Evolutionary conservation across 805 yeast species (phyloP).

Genomic region (Wickerhamomyces canadensis): DNA sequence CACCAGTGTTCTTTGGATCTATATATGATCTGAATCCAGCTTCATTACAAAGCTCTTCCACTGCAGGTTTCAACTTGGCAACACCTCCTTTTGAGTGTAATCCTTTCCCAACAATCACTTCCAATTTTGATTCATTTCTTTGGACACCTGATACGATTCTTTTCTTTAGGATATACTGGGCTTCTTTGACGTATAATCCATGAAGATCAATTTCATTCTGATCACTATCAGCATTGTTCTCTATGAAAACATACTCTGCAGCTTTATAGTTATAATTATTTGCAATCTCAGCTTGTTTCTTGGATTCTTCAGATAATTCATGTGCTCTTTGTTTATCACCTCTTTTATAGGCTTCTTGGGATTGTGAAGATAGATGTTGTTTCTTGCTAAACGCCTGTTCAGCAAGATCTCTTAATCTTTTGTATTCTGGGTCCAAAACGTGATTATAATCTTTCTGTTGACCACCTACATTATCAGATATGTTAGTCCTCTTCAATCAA

Average conservation of each 20-base stretch:
- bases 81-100: slow-evolving; percentile 75
- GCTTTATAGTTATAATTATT: slow-evolving; percentile 73
- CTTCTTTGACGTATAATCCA: slow-evolving; percentile 88
- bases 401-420: slow-evolving; percentile 60
- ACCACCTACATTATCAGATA: slow-evolving; percentile 6
- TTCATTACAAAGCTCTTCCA: slow-evolving; percentile 69
- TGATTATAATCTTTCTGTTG: slow-evolving; percentile 59
- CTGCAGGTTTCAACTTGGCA: slow-evolving; percentile 87
- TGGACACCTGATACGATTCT: slow-evolving; percentile 61
- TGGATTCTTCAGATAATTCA: slow-evolving; percentile 63
- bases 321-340: slow-evolving; percentile 77
- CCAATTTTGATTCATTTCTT: slow-evolving; percentile 54
- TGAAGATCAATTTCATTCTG: slow-evolving; percentile 88
- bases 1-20: slow-evolving; percentile 76
- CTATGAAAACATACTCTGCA: slow-evolving; percentile 82
- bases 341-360: slow-evolving; percentile 68
- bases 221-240: slow-evolving; percentile 83
- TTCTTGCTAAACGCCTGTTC: slow-evolving; percentile 57
- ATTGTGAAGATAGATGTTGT: slow-evolving; percentile 50
- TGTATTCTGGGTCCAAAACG: slow-evolving; percentile 62
- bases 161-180: slow-evolving; percentile 66
- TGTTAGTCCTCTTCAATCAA: not conserved
- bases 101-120: slow-evolving; percentile 93
- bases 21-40: slow-evolving; percentile 54
- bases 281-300: slow-evolving; percentile 51